Evolutionary conservation across 2,329 filamentous ascomycete species (phyloP).

Genomic region (Sphaerostilbella broomeana): DNA sequence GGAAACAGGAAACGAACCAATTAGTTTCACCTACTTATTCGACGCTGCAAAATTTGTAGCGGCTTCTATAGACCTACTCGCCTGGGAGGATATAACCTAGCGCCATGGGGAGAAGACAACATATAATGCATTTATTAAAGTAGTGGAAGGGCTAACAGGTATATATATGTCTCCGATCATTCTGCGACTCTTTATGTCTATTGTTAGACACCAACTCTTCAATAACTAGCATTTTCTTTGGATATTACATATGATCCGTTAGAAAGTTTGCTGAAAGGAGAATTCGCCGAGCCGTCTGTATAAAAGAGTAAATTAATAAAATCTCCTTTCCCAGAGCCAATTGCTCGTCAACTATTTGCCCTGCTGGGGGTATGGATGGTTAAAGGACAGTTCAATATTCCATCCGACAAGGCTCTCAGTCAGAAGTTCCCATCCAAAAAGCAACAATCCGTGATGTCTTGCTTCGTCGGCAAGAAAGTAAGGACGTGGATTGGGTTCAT

Average conservation of each 20-base stretch:
- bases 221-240: not conserved
- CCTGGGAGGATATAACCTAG: conserved; percentile 36
- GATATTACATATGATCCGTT: conserved; percentile 1
- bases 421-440: not conserved
- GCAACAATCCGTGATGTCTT: not conserved
- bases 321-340: conserved; percentile 2
- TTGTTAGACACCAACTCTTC: too few relatives aligned
- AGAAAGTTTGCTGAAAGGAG: not conserved
- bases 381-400: conserved; percentile 2
- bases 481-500: too few relatives aligned
- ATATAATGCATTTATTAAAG: conserved; percentile 34
- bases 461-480: not conserved
- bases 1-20: conserved; percentile 36
- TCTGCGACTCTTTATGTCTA: not conserved
- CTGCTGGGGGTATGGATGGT: conserved; percentile 1
- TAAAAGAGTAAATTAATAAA: not conserved
- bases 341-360: conserved; percentile 2
- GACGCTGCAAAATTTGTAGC: conserved; percentile 43
- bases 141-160: conserved; percentile 29
- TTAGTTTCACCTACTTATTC: conserved; percentile 40
- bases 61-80: conserved; percentile 31
- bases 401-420: conserved; percentile 1
- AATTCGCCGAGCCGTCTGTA: conserved; percentile 1
- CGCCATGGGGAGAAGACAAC: conserved; percentile 35
- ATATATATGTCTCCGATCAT: not conserved